phyloP scores from a whole-genome alignment of 805 yeast genomes.

The Hanseniaspora thailandica region DNA sequence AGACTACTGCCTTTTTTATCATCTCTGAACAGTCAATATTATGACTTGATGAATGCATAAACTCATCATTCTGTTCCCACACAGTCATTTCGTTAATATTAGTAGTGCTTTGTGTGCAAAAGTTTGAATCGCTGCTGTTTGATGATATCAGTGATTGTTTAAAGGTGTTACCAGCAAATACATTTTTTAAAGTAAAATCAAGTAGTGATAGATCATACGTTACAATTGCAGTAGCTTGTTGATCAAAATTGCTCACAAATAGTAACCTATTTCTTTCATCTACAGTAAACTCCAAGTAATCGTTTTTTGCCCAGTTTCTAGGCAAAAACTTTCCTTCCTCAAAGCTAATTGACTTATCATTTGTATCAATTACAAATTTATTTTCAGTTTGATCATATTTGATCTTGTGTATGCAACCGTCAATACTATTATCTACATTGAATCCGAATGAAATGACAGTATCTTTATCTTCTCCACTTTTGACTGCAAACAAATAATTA shows the following conservation, averaged over 20 bases:
- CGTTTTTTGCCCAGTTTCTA: background rate
- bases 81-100: background rate
- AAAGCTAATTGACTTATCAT: background rate
- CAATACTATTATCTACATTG: background rate
- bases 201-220: background rate
- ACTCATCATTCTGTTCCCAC: background rate
- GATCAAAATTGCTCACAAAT: background rate
- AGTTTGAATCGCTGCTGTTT: background rate
- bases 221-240: background rate
- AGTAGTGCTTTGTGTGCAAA: background rate
- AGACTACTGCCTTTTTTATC: background rate
- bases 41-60: background rate
- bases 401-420: background rate
- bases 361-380: background rate
- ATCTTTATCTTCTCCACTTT: background rate
- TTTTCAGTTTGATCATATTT: background rate
- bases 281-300: background rate
- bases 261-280: background rate
- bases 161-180: background rate
- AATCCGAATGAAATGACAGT: background rate
- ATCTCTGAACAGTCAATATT: background rate
- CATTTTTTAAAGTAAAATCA: background rate
- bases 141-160: background rate
- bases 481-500: background rate
- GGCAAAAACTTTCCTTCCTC: background rate